These are phyloP conservation scores for Euphrasia confusa DNA, from an alignment of 257 asterid species.

Conservation along the genomic window DNA sequence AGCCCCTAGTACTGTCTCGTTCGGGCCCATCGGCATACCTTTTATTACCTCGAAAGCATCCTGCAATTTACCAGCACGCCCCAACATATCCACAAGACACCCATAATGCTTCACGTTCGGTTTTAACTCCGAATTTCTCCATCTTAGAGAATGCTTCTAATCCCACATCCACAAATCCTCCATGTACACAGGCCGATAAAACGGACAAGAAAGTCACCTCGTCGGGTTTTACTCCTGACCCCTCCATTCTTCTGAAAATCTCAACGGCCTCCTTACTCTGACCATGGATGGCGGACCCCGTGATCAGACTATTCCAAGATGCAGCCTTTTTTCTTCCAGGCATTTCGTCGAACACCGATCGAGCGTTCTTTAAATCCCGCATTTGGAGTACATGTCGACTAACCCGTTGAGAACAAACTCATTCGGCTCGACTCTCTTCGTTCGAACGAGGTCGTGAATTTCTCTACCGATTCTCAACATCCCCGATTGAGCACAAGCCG, in stretches of 20 bases:
- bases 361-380: constrained; percentile 65
- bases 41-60: constrained; percentile 55
- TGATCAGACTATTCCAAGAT: constrained; percentile 65
- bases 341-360: constrained; percentile 48
- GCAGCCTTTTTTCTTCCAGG: constrained; percentile 26
- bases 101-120: constrained; percentile 71
- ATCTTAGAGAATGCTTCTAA: constrained; percentile 50
- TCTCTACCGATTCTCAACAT: constrained; percentile 52
- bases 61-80: constrained; percentile 63
- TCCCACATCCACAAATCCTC: constrained; percentile 74
- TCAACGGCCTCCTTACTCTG: constrained; percentile 50
- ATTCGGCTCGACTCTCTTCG: constrained; percentile 40
- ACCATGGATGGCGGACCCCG: constrained; percentile 63
- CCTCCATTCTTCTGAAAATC: constrained; percentile 47
- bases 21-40: constrained; percentile 58
- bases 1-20: constrained; percentile 61
- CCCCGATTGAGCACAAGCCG: constrained; percentile 76
- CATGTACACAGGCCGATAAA: constrained; percentile 75
- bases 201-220: constrained; percentile 59
- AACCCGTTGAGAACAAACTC: constrained; percentile 59
- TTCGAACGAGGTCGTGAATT: constrained; percentile 51
- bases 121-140: constrained; percentile 43
- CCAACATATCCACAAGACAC: constrained; percentile 68
- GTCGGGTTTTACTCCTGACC: constrained; percentile 42
- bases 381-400: constrained; percentile 86